Evolutionary conservation across 2,329 filamentous ascomycete genomes (phyloP).

Genomic region (Arthrobotrys conoides): DNA sequence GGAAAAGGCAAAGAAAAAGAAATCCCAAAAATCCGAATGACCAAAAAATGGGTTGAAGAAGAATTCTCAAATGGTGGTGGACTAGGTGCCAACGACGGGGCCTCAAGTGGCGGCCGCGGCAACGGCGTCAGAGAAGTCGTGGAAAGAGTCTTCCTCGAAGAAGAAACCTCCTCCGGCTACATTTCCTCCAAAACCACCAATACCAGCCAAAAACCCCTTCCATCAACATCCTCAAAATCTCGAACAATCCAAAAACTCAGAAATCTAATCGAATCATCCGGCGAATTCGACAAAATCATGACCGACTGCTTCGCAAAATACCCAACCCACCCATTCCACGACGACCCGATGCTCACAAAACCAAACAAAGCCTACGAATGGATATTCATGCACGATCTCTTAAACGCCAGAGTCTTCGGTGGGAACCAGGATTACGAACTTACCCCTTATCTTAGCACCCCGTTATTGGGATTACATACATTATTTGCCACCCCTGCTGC

Average conservation of each 20-base stretch:
- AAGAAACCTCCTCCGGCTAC: conserved; percentile 67
- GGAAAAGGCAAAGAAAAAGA: conserved; percentile 64
- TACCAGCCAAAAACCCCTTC: conserved; percentile 66
- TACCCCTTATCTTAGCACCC: conserved; percentile 85
- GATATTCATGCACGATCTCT: conserved; percentile 91
- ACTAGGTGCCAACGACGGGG: conserved; percentile 65
- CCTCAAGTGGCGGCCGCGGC: conserved; percentile 68
- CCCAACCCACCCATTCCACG: conserved; percentile 88
- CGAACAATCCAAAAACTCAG: conserved; percentile 77
- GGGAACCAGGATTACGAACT: conserved; percentile 94
- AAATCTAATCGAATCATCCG: conserved; percentile 83
- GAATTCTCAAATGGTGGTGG: conserved; percentile 80
- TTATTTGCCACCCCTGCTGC: conserved; percentile 75
- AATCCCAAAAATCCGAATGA: conserved; percentile 70
- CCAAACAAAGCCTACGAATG: conserved; percentile 91
- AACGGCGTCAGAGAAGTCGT: conserved; percentile 77
- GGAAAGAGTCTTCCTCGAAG: conserved; percentile 76
- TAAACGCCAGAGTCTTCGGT: conserved; percentile 77
- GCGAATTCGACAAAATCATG: conserved; percentile 83
- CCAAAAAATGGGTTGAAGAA: conserved; percentile 81
- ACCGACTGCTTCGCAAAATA: conserved; percentile 89
- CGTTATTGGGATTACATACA: conserved; percentile 89
- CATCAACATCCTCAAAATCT: conserved; percentile 76
- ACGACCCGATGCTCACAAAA: conserved; percentile 91
- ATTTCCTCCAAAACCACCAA: conserved; percentile 68